Base-by-base conservation (phyloP, 2,329 filamentous ascomycete species). In the Penicillium sp. region DNA sequence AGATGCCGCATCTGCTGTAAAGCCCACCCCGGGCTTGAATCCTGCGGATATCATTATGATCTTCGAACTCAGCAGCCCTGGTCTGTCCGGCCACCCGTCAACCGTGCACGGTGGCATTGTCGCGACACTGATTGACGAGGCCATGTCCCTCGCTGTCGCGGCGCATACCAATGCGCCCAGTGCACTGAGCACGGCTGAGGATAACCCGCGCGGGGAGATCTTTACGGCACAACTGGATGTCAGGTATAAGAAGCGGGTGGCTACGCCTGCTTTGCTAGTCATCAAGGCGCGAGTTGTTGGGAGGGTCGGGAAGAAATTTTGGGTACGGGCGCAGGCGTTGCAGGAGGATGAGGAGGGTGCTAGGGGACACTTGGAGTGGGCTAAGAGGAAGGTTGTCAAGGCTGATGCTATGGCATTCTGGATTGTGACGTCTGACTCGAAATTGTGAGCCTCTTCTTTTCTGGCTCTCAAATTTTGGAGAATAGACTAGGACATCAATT, bases 321-420 rank as follows among this genome's bases (percentile, higher is more conserved):
- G 69, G 69, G 64, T 71, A 12, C 54, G 65, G 32, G 70, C 68
- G 7, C 66, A 70, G 55, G 59, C 65, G 12, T 40, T 72, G 19
- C 71, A 72, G 57, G 64, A 67, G 31, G 68, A 67, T 35, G 59
- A 65, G 19, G 62, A 60, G 9, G 54, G 61, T 33, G 47, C 51
- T 6, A 59, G 57, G 21, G 62, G 59, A 1, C 62, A 64, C 43
- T 51, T 66, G 39, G 65, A 67, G 53, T 65, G 59, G 63, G 56
- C 56, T 24, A 67, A 61, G 43, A 61, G 53, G 49, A 65, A 68
- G 53, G 38, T 61, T 2, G 60, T 72, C 8, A 67, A 66, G 53
- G 63, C 67, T 2, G 68, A 70, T 56, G 70, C 68, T 1, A 66
- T 71, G 53, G 70, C 67, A 4, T 67, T 73, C 53, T 73, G 70